Evolutionary conservation across 495 filamentous ascomycete species (phyloP).

Genomic region (Xylaria venustula): DNA sequence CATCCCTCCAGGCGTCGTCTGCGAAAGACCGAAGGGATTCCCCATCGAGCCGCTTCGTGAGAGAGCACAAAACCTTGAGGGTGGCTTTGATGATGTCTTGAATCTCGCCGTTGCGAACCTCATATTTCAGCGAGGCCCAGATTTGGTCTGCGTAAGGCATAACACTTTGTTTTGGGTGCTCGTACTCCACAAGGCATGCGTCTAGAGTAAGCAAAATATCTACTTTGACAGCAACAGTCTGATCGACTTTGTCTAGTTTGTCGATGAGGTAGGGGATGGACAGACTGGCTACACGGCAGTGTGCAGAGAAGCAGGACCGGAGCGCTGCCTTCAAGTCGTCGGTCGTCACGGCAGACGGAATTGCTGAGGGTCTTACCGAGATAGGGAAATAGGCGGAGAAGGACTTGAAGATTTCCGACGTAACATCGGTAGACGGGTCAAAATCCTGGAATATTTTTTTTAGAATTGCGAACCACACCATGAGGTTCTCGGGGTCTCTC

Average conservation of each 20-base stretch:
- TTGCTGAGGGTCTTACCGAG: slow-evolving; percentile 42
- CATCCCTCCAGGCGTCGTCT: slow-evolving; percentile 38
- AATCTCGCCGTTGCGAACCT: slow-evolving; percentile 55
- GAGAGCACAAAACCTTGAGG: slow-evolving; percentile 43
- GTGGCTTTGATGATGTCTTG: slow-evolving; percentile 49
- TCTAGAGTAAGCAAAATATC: slow-evolving; percentile 51
- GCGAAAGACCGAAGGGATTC: slow-evolving; percentile 36
- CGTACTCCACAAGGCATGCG: slow-evolving; percentile 44
- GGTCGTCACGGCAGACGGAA: slow-evolving; percentile 43
- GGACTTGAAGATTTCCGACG: slow-evolving; percentile 43
- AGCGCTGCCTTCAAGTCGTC: slow-evolving; percentile 48
- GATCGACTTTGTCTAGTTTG: slow-evolving; percentile 51
- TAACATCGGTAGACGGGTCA: slow-evolving; percentile 38
- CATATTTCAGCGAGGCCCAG: slow-evolving; percentile 57
- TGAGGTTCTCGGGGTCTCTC: slow-evolving; percentile 48
- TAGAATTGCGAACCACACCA: slow-evolving; percentile 48
- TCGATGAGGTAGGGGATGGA: slow-evolving; percentile 46
- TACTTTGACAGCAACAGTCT: slow-evolving; percentile 51
- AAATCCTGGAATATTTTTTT: slow-evolving; percentile 37
- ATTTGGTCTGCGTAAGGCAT: slow-evolving; percentile 43
- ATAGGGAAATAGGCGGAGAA: slow-evolving; percentile 56
- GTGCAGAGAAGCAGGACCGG: slow-evolving; percentile 47
- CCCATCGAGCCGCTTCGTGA: slow-evolving; percentile 36
- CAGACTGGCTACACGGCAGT: slow-evolving; percentile 35
- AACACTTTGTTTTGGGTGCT: slow-evolving; percentile 36